Base-by-base conservation (phyloP, 768 basidiomycete genomes). In the Calvatia gigantea region DNA sequence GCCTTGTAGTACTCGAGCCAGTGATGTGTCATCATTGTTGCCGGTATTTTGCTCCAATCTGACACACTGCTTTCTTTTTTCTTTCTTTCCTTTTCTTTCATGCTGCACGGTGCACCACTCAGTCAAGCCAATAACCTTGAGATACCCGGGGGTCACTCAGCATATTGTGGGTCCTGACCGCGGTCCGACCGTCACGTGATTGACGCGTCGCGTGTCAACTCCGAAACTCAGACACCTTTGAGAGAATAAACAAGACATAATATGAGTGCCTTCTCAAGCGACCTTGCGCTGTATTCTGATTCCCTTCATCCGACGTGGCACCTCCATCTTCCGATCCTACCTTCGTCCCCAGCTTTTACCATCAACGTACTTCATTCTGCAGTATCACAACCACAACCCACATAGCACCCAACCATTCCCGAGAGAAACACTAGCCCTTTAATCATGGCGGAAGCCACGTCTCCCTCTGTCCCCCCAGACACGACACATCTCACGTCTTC, bases 121-220 rank as follows among this genome's bases (percentile, higher is more conserved):
- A n/a, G n/a, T n/a, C n/a, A n/a, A n/a, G n/a, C n/a, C n/a, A n/a
- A n/a, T n/a, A n/a, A n/a, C n/a, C n/a, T n/a, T n/a, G n/a, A n/a
- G n/a, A n/a, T n/a, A n/a, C n/a, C n/a, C n/a, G n/a, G n/a, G n/a
- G n/a, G n/a, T n/a, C n/a, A n/a, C n/a, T n/a, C n/a, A n/a, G n/a
- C n/a, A n/a, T n/a, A n/a, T n/a, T n/a, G 37, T 21, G 29, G 31
- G 38, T 25, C 35, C 17, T 37, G 49, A 6, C 12, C 21, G 39
- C 46, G 25, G 23, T 23, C 47, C 37, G 19, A 8, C 15, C 62
- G 59, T 25, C 73, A 75, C 73, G 73, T 75, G 66, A 66, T 57
- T 3, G 53, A 69, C 75, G 74, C 74, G 76, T 69, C 58, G 61
- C 65, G 70, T 70, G 71, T 61, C 63, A 72, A 73, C 67, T 72